Evolutionary conservation across 1,284 basidiomycete species (phyloP).

Genomic region (Rhodotorula sp.): DNA sequence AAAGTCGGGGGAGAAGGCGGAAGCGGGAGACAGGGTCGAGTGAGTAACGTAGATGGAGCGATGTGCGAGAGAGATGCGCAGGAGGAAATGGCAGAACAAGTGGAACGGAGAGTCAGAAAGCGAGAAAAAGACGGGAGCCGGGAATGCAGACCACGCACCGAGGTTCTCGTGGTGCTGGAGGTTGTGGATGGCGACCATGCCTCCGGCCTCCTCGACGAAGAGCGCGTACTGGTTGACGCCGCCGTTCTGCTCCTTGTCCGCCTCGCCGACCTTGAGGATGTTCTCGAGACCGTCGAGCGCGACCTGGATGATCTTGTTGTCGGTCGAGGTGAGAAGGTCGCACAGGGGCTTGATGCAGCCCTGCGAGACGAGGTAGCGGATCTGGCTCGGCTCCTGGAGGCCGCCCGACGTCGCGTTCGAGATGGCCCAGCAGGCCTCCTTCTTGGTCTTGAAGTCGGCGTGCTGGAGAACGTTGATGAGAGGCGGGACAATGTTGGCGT

Average conservation of each 20-base stretch:
- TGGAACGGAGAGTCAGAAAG: background rate
- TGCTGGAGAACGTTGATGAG: constrained; percentile 97
- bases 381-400: constrained; percentile 93
- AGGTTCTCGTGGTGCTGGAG: constrained; percentile 92
- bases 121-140: constrained; percentile 57
- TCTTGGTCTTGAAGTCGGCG: constrained; percentile 98
- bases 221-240: constrained; percentile 89
- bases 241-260: constrained; percentile 81
- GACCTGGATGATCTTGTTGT: constrained; percentile 99
- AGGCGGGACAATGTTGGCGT: constrained; percentile 83
- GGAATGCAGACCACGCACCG: background rate
- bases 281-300: constrained; percentile 97
- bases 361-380: constrained; percentile 95
- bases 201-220: constrained; percentile 95
- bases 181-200: constrained; percentile 98
- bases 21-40: too few relatives aligned
- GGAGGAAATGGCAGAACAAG: too few relatives aligned
- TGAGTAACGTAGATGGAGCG: too few relatives aligned
- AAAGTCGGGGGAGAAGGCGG: background rate
- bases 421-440: constrained; percentile 99
- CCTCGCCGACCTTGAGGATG: constrained; percentile 96
- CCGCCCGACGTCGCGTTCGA: constrained; percentile 99
- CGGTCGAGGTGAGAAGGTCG: constrained; percentile 93
- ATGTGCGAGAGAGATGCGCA: too few relatives aligned
- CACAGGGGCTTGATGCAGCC: constrained; percentile 99